Evolutionary conservation across 2,329 filamentous ascomycete genomes (phyloP).

Genomic region (Dactylellina cionopaga): DNA sequence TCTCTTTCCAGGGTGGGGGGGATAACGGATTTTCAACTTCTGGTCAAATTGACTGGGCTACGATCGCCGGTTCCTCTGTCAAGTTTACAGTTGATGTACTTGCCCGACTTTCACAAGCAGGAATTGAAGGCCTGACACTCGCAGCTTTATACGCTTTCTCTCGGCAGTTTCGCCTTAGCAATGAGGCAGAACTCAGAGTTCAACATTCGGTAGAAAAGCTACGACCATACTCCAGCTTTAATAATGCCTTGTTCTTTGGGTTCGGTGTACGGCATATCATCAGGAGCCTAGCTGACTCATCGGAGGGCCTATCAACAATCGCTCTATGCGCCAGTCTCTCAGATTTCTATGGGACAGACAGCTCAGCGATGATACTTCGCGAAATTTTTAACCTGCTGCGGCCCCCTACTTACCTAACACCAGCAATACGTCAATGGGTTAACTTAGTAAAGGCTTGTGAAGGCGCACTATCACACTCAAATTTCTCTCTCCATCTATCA

Average conservation of each 20-base stretch:
- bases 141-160: conserved; percentile 10
- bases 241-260: conserved; percentile 10
- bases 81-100: conserved; percentile 27
- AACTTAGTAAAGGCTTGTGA: not conserved
- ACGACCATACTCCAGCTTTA: conserved; percentile 13
- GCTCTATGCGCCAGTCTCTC: conserved; percentile 7
- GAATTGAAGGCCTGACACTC: conserved; percentile 8
- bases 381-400: conserved; percentile 13
- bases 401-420: not conserved
- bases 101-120: conserved; percentile 18
- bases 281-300: conserved; percentile 13
- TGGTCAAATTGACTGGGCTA: conserved; percentile 29
- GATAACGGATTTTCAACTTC: conserved; percentile 25
- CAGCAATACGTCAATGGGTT: conserved; percentile 1
- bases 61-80: conserved; percentile 10
- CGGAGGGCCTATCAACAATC: conserved; percentile 5
- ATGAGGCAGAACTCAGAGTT: not conserved
- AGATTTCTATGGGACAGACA: conserved; percentile 17
- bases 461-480: conserved; percentile 9
- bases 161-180: not conserved
- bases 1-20: not conserved
- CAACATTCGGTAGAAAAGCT: conserved; percentile 10
- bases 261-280: conserved; percentile 20
- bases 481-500: conserved; percentile 3
- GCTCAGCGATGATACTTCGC: not conserved